Evolutionary conservation across 129 eudicot genomes (phyloP), one percentile per base, ranked within the genome.

Genomic region (Ambrosia artemisiifolia): DNA sequence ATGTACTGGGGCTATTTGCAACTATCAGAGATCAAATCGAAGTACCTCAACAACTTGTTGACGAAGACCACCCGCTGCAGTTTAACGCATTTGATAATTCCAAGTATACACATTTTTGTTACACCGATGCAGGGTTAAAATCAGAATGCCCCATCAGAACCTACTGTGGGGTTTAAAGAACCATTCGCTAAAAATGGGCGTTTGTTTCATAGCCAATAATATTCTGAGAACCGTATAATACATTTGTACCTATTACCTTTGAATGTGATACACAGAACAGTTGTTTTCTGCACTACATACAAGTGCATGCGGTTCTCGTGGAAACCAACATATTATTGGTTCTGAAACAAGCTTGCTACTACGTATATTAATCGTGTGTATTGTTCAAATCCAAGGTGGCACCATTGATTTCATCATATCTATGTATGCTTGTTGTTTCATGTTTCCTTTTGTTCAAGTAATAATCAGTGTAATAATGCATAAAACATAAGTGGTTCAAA

Each of bases 51-150:
- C 74, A 77, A 66, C 74, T 82, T 4, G 76, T 76, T 1, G 87
- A 79, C 43, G 81, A 80, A 19, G 70, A 76, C 6, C 82, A 77
- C 67, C 76, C 84, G 1, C 8, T 76, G 60, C 83, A 69, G 63
- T 85, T 63, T 24, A 17, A 77, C 76, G 76, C 83, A 24, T 79
- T 85, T 66, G 85, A 85, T 71, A 77, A 85, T 75, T 82, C 77
- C 82, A 77, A 81, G 30, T 81, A 56, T 35, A 59, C 77, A 24
- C 40, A 76, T 36, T 81, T 34, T 72, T 77, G 72, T 20, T 51
- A 72, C 51, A 71, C 85, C 7, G 44, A 40, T 0, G 85, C 76
- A 72, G 85, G 85, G 62, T 30, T 12, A 53, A 66, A 46, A 19
- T 66, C 85, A 6, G 78, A 72, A 16, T 76, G 67, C 48, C 55